Percentiles rank a stretch among this genome's conserved stretches.
Conservation (phyloP, 192 early-diverging fungal genomes). For the Coemansia sp. region DNA sequence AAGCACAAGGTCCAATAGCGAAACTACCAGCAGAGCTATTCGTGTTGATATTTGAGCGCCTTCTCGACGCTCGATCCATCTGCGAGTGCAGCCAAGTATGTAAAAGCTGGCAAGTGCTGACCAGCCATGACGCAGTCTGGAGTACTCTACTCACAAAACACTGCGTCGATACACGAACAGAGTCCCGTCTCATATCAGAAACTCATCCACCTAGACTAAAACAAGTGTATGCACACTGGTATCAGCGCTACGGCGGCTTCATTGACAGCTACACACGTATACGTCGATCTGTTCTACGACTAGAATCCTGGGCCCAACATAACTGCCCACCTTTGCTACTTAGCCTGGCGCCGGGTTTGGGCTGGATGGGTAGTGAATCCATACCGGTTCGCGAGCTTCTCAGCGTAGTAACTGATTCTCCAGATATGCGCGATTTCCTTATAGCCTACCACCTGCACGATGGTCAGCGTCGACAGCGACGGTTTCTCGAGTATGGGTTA, state of each 20-base stretch:
- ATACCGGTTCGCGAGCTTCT: slow-evolving; percentile 50
- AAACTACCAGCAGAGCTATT: slow-evolving; percentile 36
- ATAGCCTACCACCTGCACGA: slow-evolving; percentile 54
- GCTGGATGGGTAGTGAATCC: slow-evolving; percentile 40
- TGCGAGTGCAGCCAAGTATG: slow-evolving; percentile 51
- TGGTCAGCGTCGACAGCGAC: slow-evolving; percentile 39
- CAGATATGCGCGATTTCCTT: slow-evolving; percentile 49
- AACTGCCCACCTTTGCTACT: slow-evolving; percentile 20
- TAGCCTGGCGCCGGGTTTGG: slow-evolving; percentile 46
- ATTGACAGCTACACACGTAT: slow-evolving; percentile 52
- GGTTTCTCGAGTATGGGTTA: slow-evolving; percentile 30
- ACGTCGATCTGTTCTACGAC: slow-evolving; percentile 22
- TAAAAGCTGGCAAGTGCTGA: slow-evolving; percentile 21
- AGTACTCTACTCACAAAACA: slow-evolving; percentile 17
- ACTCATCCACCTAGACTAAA: slow-evolving; percentile 13
- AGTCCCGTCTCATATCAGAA: neutral
- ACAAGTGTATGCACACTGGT: slow-evolving; percentile 30
- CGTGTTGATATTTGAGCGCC: slow-evolving; percentile 27
- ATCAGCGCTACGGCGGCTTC: slow-evolving; percentile 33
- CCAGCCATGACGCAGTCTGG: slow-evolving; percentile 38
- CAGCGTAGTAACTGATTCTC: slow-evolving; percentile 39
- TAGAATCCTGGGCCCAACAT: slow-evolving; percentile 34
- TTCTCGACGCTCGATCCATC: slow-evolving; percentile 21
- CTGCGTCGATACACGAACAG: slow-evolving; percentile 14
- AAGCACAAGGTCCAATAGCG: neutral